Base-by-base conservation (phyloP, 2,329 filamentous ascomycete genomes). In the Scortechinia acanthostroma region DNA sequence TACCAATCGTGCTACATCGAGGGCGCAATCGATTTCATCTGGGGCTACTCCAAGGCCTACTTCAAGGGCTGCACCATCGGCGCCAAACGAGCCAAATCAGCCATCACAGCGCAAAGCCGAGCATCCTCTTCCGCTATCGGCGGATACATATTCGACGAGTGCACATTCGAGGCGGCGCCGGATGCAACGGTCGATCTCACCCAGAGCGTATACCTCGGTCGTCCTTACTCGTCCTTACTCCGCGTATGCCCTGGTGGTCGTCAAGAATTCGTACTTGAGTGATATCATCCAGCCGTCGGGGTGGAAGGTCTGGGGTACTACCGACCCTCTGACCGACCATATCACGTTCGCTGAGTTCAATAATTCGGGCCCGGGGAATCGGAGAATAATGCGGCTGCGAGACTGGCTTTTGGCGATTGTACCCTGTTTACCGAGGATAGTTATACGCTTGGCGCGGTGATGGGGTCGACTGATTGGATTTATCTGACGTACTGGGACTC, bases 21-120 rank as follows among this genome's bases (percentile, higher is more conserved):
- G 40, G 71, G 71, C 4, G 71, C 69, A 1, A 73, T 69, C 20
- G 71, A 74, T 47, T 73, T 73, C 46, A 67, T 74, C 42, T 74
- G 52, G 51, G 55, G 55, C 10, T 53, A 56, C 45, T 51, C 52
- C 43, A 53, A 50, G 40, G 55, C 53, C 13, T 58, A 55, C 44
- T 55, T 58, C 50, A 58, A 57, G 43, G 54, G 54, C 10, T 57
- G 56, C 47, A 57, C 55, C 6, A 55, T 58, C 25, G 53, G 50
- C 21, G 53, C 53, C 13, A 58, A 58, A 46, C 47, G 51, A 10
- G 46, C 49, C 20, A 50, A 52, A 21, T 56, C 54, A 4, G 56
- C 56, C n/a, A 51, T 52, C 16, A 50, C 49, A 3, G 50, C 50
- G 3, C 50, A 52, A 14, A 48, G 47, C 25, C 46, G 50, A 37